Percentiles rank a stretch among this genome's conserved stretches.
Evolutionary conservation across 257 asterid genomes (phyloP).

Genomic region (Orobanche coerulescens): DNA sequence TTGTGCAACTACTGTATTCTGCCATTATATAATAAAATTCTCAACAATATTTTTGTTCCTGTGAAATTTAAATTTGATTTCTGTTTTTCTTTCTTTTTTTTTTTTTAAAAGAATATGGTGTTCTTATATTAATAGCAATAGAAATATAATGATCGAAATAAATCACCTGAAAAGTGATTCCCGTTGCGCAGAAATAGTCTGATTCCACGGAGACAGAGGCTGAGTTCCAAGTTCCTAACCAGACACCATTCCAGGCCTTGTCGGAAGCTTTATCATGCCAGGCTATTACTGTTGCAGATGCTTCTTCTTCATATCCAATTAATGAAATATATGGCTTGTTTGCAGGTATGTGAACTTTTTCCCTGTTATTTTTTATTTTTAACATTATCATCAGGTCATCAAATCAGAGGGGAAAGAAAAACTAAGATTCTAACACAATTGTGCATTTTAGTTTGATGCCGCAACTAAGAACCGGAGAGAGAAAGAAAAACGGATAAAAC

Average conservation of each 20-base stretch:
- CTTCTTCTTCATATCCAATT: slow-evolving; percentile 38
- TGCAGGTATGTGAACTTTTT: slow-evolving; percentile 57
- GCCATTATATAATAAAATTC: background rate
- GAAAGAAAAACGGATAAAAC: no score
- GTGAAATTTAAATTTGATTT: no score
- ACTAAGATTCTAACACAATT: no score
- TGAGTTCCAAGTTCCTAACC: slow-evolving; percentile 54
- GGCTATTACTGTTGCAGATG: slow-evolving; percentile 37
- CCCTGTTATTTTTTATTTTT: slow-evolving; percentile 47
- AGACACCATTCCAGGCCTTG: slow-evolving; percentile 23
- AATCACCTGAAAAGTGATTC: slow-evolving; percentile 60
- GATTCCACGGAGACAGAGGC: slow-evolving; percentile 63
- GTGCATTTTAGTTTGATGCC: no score
- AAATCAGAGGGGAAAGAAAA: no score
- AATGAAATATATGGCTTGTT: slow-evolving; percentile 60
- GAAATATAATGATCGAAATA: no score
- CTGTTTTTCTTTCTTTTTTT: no score
- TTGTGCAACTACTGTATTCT: slow-evolving; percentile 46
- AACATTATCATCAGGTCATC: background rate
- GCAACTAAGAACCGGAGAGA: no score
- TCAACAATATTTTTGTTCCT: no score
- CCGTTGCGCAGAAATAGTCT: slow-evolving; percentile 60
- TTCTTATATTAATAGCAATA: no score
- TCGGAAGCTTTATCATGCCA: slow-evolving; percentile 77
- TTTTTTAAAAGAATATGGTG: no score